phyloP scores from a whole-genome alignment of 75 land plant genomes.

The Ceratopteris richardii region DNA sequence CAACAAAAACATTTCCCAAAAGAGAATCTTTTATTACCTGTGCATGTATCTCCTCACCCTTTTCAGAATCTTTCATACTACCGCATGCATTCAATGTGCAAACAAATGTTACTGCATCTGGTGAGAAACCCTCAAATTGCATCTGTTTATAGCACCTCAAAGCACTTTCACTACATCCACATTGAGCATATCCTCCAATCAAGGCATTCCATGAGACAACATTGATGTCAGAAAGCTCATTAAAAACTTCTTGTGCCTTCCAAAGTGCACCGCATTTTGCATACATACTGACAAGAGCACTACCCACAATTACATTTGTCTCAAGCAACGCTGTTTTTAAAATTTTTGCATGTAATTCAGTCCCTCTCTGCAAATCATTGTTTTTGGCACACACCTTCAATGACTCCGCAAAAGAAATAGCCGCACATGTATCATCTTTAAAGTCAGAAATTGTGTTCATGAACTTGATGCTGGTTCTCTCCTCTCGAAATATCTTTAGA shows the following conservation, averaged over 20 bases:
- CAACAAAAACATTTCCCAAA: background rate
- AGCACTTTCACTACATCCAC: background rate
- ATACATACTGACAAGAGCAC: background rate
- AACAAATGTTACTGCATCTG: conserved; percentile 9
- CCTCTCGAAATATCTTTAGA: no score
- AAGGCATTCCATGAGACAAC: conserved; percentile 3
- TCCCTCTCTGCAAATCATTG: no score
- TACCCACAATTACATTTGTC: no score
- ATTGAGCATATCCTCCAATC: background rate
- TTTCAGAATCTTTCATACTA: background rate
- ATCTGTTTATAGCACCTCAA: background rate
- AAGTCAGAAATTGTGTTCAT: no score
- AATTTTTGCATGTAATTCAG: no score
- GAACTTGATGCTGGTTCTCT: no score
- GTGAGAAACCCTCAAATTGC: conserved; percentile 5
- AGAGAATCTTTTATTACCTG: background rate
- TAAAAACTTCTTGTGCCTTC: background rate
- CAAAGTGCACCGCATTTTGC: background rate
- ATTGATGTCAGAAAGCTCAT: background rate
- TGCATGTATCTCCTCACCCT: background rate
- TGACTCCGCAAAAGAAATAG: no score
- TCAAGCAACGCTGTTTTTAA: no score
- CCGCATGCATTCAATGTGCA: conserved; percentile 5
- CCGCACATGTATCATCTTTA: no score
- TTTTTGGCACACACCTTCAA: no score